Evolutionary conservation across 352 stramenopile species (phyloP).

Genomic region (Phytopythium cucurbitacearum): DNA sequence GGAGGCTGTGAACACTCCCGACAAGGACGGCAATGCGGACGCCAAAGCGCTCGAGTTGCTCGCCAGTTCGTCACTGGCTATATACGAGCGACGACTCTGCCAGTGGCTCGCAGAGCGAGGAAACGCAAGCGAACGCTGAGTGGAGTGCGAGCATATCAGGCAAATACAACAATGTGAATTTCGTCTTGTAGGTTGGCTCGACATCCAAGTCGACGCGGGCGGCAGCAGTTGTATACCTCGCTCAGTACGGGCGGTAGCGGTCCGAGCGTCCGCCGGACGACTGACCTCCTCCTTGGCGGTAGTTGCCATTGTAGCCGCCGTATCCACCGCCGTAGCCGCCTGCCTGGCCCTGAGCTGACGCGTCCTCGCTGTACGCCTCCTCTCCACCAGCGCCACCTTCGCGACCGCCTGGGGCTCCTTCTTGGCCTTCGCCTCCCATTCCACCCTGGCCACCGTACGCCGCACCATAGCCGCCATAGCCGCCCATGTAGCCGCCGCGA

Average conservation of each 20-base stretch:
- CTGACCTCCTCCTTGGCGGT: slow-evolving; percentile 60
- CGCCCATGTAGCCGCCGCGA: neutral
- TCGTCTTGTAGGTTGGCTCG: too few relatives aligned
- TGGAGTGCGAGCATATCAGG: neutral
- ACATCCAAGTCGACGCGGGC: too few relatives aligned
- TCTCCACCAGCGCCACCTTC: slow-evolving; percentile 27
- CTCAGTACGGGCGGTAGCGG: slow-evolving; percentile 83
- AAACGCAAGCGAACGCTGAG: neutral
- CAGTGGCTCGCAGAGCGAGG: slow-evolving; percentile 27
- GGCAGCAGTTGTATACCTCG: neutral
- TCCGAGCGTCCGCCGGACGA: slow-evolving; percentile 66
- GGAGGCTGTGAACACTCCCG: neutral
- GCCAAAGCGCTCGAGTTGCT: slow-evolving; percentile 22
- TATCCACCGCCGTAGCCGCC: slow-evolving; percentile 25
- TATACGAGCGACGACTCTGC: slow-evolving; percentile 28
- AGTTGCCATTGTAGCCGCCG: slow-evolving; percentile 30
- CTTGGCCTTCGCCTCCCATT: slow-evolving; percentile 10
- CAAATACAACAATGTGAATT: too few relatives aligned
- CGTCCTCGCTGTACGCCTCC: slow-evolving; percentile 24
- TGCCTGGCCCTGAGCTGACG: slow-evolving; percentile 14
- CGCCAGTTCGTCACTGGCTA: slow-evolving; percentile 17
- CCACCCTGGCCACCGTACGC: slow-evolving; percentile 18
- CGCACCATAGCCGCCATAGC: slow-evolving; percentile 45
- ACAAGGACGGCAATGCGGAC: slow-evolving; percentile 1
- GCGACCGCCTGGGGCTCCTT: slow-evolving; percentile 3